Evolutionary conservation across 352 stramenopile species (phyloP).

Genomic region (Pythium coloratum): DNA sequence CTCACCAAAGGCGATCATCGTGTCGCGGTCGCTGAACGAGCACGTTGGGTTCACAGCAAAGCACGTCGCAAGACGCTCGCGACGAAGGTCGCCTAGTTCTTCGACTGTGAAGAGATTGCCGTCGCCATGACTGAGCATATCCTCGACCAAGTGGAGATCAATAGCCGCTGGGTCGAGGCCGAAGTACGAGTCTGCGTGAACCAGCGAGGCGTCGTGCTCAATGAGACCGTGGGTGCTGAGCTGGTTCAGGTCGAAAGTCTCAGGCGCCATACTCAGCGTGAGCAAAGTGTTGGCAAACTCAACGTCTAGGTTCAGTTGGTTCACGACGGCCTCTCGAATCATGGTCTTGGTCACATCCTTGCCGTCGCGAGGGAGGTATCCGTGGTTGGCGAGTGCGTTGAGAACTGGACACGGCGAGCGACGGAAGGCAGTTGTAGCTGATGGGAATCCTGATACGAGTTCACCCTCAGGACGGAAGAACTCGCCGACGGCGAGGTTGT

Average conservation of each 20-base stretch:
- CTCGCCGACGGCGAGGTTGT: conserved; percentile 8
- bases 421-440: conserved; percentile 25
- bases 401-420: conserved; percentile 50
- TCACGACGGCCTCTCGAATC: conserved; percentile 33
- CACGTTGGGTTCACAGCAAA: conserved; percentile 10
- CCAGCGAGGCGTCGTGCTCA: conserved; percentile 37
- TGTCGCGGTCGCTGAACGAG: neutral
- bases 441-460: conserved; percentile 32
- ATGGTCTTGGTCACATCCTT: conserved; percentile 37
- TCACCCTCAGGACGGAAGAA: conserved; percentile 37
- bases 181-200: conserved; percentile 37
- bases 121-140: conserved; percentile 27
- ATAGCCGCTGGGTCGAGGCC: conserved; percentile 32
- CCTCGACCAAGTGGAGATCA: conserved; percentile 29
- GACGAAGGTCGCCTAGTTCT: conserved; percentile 14
- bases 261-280: conserved; percentile 29
- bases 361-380: conserved; percentile 47
- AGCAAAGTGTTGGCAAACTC: conserved; percentile 25
- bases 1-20: neutral
- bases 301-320: conserved; percentile 47
- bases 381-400: conserved; percentile 62
- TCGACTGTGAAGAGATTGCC: conserved; percentile 1
- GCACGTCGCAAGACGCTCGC: neutral
- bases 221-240: conserved; percentile 37
- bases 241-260: conserved; percentile 44